phyloP scores from a whole-genome alignment of 2,329 filamentous ascomycete species.

The Madurella fahalii region DNA sequence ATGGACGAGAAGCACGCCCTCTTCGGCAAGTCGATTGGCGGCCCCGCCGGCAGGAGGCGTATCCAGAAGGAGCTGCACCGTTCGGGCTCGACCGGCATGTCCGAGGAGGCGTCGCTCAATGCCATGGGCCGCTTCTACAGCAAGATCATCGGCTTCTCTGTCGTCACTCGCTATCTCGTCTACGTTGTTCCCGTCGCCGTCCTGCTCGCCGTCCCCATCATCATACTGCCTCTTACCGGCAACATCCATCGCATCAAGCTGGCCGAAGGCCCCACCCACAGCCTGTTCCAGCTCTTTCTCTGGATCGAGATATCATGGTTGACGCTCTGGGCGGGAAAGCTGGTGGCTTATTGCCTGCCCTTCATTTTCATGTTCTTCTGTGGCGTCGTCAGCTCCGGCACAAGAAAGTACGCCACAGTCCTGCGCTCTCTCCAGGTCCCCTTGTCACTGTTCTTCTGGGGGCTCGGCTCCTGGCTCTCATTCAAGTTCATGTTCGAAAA shows the following conservation, averaged over 20 bases:
- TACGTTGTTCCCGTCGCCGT: slow-evolving; percentile 63
- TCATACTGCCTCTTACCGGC: slow-evolving; percentile 48
- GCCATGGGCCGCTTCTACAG: slow-evolving; percentile 63
- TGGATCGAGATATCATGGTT: slow-evolving; percentile 69
- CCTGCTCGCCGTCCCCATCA: slow-evolving; percentile 58
- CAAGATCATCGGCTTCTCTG: slow-evolving; percentile 59
- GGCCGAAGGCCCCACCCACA: slow-evolving; percentile 32
- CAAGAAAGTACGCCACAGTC: slow-evolving; percentile 65
- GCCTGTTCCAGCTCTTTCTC: slow-evolving; percentile 59
- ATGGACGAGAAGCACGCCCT: slow-evolving; percentile 49
- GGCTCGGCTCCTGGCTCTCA: slow-evolving; percentile 57
- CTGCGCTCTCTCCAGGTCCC: slow-evolving; percentile 61
- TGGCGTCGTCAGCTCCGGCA: slow-evolving; percentile 65
- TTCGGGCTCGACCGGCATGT: slow-evolving; percentile 40
- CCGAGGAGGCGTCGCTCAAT: slow-evolving; percentile 55
- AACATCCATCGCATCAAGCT: slow-evolving; percentile 33
- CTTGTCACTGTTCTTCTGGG: slow-evolving; percentile 66
- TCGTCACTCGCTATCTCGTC: slow-evolving; percentile 62
- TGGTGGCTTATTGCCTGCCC: slow-evolving; percentile 58
- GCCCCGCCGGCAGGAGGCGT: slow-evolving; percentile 47
- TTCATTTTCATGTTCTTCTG: slow-evolving; percentile 63
- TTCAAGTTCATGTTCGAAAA: slow-evolving; percentile 53
- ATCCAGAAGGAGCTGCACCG: slow-evolving; percentile 40
- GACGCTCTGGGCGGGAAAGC: slow-evolving; percentile 62
- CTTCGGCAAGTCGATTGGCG: slow-evolving; percentile 31